phyloP scores from a whole-genome alignment of 2,329 filamentous ascomycete species.

The Paramyrothecium sp. region DNA sequence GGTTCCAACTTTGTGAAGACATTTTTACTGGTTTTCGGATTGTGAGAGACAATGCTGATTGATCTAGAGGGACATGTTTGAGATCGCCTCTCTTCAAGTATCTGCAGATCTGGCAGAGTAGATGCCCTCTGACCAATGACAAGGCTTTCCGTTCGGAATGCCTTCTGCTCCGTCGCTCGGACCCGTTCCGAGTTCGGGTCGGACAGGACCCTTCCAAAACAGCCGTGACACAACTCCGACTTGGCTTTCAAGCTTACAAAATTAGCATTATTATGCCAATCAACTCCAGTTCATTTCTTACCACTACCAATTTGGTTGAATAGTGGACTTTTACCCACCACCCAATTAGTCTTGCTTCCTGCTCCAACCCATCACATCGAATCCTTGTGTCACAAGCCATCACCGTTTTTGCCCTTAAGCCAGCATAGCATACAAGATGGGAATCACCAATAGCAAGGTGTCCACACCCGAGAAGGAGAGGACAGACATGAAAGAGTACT shows the following conservation, averaged over 20 bases:
- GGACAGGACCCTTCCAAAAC: neutral
- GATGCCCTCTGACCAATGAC: constrained; percentile 12
- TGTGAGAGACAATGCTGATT: neutral
- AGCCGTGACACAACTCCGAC: neutral
- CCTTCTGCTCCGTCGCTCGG: neutral
- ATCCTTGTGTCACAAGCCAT: too few species aligned
- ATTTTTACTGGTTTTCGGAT: constrained; percentile 6
- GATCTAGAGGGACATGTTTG: neutral
- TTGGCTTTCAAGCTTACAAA: neutral
- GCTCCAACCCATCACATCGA: too few species aligned
- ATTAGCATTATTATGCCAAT: neutral
- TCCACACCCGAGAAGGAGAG: constrained; percentile 10
- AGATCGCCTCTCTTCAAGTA: constrained; percentile 1
- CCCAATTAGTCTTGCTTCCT: too few species aligned
- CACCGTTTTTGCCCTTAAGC: neutral
- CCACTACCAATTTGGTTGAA: neutral
- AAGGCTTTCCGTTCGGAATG: constrained; percentile 17
- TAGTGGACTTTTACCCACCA: neutral
- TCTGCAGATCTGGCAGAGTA: neutral
- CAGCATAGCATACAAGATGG: neutral
- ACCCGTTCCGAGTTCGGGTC: neutral
- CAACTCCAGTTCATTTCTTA: neutral
- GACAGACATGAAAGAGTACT: constrained; percentile 24
- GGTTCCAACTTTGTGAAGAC: constrained; percentile 23
- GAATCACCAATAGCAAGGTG: neutral